phyloP scores from a whole-genome alignment of 345 rosid species.

The Mercurialis annua region DNA sequence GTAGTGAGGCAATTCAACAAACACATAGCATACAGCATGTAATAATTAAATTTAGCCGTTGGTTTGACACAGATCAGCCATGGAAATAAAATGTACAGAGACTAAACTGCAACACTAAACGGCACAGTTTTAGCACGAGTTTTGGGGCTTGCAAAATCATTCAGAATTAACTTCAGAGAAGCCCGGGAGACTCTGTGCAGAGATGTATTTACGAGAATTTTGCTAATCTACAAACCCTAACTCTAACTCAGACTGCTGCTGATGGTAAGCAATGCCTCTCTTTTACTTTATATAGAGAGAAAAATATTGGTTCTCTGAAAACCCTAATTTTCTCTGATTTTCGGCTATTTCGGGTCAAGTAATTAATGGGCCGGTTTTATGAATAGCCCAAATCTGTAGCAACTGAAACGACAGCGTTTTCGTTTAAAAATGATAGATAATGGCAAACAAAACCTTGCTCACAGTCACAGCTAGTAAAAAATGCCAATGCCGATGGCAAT shows the following conservation, averaged over 20 bases:
- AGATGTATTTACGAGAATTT: too few species aligned
- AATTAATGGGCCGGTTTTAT: too few species aligned
- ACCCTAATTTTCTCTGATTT: background rate
- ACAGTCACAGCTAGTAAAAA: too few species aligned
- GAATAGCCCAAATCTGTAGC: too few species aligned
- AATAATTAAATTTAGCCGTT: conserved; percentile 36
- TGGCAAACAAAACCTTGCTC: too few species aligned
- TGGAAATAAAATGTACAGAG: background rate
- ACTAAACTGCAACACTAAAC: conserved; percentile 28
- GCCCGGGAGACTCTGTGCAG: conserved; percentile 28
- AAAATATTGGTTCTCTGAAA: background rate
- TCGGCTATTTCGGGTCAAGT: background rate
- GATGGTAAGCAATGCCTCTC: background rate
- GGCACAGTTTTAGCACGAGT: conserved; percentile 20
- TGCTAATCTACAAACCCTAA: background rate
- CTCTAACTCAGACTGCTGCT: too few species aligned
- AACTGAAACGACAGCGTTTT: too few species aligned
- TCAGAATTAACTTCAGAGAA: conserved; percentile 3
- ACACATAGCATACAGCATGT: background rate
- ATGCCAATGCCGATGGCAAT: conserved; percentile 17
- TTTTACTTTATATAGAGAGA: background rate
- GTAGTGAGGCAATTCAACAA: conserved; percentile 31
- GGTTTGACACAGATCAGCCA: conserved; percentile 28
- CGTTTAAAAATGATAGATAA: too few species aligned
- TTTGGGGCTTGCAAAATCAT: conserved; percentile 22